phyloP scores from a whole-genome alignment of 371 early-diverging fungal genomes.

The Batkoa obscura region DNA sequence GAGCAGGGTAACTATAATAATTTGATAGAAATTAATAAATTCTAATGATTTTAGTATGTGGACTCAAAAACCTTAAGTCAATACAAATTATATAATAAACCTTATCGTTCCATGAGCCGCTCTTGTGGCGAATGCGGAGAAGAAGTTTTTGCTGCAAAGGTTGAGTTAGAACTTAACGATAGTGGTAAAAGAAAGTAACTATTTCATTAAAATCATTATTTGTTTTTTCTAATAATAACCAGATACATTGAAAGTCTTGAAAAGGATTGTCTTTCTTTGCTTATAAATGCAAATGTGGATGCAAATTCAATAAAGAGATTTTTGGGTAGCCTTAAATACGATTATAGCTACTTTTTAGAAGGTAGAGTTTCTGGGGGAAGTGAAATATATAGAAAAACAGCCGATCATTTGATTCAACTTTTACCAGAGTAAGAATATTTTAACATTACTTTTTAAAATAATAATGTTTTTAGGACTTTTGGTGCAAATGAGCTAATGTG shows the following conservation, averaged over 20 bases:
- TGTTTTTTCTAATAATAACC: neutral
- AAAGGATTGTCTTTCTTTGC: neutral
- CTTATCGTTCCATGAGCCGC: conserved; percentile 34
- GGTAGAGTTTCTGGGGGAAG: neutral
- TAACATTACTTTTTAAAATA: too few relatives aligned
- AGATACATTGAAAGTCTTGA: neutral
- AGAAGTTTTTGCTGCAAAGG: conserved; percentile 4
- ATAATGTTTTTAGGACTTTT: too few relatives aligned
- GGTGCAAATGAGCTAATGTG: too few relatives aligned
- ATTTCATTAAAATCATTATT: neutral
- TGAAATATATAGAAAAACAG: neutral
- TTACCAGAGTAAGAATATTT: too few relatives aligned
- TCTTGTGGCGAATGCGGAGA: conserved; percentile 37
- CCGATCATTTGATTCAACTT: too few relatives aligned
- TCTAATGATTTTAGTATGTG: conserved; percentile 14
- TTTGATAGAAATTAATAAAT: conserved; percentile 2
- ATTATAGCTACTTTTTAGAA: conserved; percentile 1
- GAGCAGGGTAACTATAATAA: conserved; percentile 19
- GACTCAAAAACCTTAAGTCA: conserved; percentile 17
- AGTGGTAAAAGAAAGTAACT: neutral
- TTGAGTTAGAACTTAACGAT: neutral
- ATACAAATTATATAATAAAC: conserved; percentile 36
- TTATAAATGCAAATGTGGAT: neutral
- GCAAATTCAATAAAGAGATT: neutral
- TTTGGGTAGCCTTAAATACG: neutral